Base-by-base conservation (phyloP, 768 basidiomycete genomes). In the Pisolithus orientalis region DNA sequence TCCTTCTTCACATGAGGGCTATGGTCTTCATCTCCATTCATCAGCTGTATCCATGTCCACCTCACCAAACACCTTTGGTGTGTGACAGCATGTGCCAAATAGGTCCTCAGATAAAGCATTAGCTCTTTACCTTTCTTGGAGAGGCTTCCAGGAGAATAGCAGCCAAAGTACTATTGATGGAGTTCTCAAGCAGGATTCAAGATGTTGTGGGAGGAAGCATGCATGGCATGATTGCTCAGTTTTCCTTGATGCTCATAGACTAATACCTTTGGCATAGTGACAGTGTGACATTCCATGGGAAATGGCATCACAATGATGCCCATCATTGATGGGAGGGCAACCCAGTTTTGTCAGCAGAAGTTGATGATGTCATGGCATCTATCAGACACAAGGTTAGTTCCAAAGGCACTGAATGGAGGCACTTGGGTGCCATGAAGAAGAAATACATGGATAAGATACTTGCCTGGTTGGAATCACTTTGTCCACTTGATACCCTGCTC, bases 341-440 rank as follows among this genome's bases (percentile, higher is more conserved):
- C 49, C 71, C 67, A 3, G 66, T 64, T 0, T 49, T 61, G 0
- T 63, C 65, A 0, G 44, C 43, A 25, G 55, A 57, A 16, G 61
- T 71, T 2, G 51, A 60, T 7, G 47, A 54, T 1, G 25, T 70
- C 10, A 45, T 69, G 10, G 60, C 65, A 28, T 59, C 59, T 1
- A 39, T 69, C 42, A 68, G 65, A 21, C 54, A 64, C 17, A 53
- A 59, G 43, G 9, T 57, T 9, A 44, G 58, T 38, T 40, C 52
- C 1, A 59, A 64, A 39, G 65, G 61, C 0, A 59, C 51, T 11
- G 17, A 59, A 14, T 58, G 57, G 34, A 61, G 52, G 3, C 62
- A 74, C 54, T 69, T 67, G 1, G 37, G 34, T 17, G 68, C 67
- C 3, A 69, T 68, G 45, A 53, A 32, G 5, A 43, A 24, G 40